Evolutionary conservation across 768 basidiomycete genomes (phyloP).

Genomic region (Agaricus blazei): DNA sequence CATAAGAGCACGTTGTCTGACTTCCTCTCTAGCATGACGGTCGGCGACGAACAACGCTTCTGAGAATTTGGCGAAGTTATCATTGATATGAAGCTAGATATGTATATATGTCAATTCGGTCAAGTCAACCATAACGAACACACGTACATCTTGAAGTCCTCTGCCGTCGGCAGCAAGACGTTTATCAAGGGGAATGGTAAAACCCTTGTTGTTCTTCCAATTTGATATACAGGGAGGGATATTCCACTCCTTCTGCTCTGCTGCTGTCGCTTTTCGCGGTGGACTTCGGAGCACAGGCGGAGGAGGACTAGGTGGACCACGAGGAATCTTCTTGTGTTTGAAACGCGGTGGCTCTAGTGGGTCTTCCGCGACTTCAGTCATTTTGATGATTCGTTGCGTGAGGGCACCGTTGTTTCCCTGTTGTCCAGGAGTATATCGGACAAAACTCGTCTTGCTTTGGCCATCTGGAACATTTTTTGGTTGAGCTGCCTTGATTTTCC

Average conservation of each 20-base stretch:
- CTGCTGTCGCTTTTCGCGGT: constrained; percentile 91
- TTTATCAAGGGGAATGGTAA: constrained; percentile 97
- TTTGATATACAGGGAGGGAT: constrained; percentile 99
- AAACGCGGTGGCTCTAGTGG: constrained; percentile 95
- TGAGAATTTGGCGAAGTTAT: constrained; percentile 98
- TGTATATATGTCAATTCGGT: not conserved
- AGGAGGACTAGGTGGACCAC: constrained; percentile 94
- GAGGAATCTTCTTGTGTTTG: constrained; percentile 98
- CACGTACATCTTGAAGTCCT: constrained; percentile 90
- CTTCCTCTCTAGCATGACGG: constrained; percentile 96
- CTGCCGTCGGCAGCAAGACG: constrained; percentile 97
- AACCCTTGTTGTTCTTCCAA: constrained; percentile 99
- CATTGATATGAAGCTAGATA: constrained; percentile 89
- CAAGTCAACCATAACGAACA: not conserved
- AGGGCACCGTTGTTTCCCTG: constrained; percentile 63
- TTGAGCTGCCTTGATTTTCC: constrained; percentile 98
- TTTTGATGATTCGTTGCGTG: constrained; percentile 97
- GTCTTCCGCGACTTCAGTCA: constrained; percentile 97
- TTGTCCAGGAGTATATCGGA: constrained; percentile 95
- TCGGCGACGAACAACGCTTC: constrained; percentile 95
- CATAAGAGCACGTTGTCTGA: constrained; percentile 93
- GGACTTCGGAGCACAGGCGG: constrained; percentile 94
- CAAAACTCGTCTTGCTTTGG: constrained; percentile 81
- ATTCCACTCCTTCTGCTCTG: constrained; percentile 99
- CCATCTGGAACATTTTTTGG: constrained; percentile 90